phyloP scores from a whole-genome alignment of 495 filamentous ascomycete genomes.

The Podospora bellae-mahoneyi region DNA sequence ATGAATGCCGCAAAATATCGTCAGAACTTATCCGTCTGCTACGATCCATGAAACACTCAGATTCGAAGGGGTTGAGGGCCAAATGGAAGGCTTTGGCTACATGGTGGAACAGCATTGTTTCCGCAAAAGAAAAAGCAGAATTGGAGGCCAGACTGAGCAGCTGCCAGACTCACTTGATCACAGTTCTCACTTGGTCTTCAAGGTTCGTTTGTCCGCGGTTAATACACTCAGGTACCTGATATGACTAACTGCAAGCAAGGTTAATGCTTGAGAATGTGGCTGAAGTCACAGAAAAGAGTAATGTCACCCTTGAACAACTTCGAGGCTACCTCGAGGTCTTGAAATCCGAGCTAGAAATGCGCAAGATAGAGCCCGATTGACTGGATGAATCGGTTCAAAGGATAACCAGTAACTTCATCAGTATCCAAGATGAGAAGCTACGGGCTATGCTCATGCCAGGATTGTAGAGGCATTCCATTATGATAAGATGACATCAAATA shows the following conservation, averaged over 20 bases:
- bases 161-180: neutral
- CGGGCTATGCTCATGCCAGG: neutral
- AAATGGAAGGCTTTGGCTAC: neutral
- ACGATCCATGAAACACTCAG: neutral
- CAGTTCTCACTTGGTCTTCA: neutral
- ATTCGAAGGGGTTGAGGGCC: neutral
- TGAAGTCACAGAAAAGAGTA: neutral
- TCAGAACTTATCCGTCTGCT: neutral
- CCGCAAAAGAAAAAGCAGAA: neutral
- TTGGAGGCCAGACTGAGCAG: neutral
- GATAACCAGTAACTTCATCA: neutral
- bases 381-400: neutral
- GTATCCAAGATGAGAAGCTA: neutral
- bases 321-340: neutral
- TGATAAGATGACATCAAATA: constrained; percentile 32
- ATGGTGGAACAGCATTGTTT: neutral
- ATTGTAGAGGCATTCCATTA: neutral
- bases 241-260: neutral
- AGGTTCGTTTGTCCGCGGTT: neutral
- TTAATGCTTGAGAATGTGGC: no score
- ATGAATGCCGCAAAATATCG: neutral
- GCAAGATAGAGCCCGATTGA: neutral
- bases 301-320: neutral
- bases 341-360: neutral
- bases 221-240: no score